Evolutionary conservation across 352 stramenopile species (phyloP), one percentile per base, ranked within the genome.

Genomic region (Globisporangium okanoganense): DNA sequence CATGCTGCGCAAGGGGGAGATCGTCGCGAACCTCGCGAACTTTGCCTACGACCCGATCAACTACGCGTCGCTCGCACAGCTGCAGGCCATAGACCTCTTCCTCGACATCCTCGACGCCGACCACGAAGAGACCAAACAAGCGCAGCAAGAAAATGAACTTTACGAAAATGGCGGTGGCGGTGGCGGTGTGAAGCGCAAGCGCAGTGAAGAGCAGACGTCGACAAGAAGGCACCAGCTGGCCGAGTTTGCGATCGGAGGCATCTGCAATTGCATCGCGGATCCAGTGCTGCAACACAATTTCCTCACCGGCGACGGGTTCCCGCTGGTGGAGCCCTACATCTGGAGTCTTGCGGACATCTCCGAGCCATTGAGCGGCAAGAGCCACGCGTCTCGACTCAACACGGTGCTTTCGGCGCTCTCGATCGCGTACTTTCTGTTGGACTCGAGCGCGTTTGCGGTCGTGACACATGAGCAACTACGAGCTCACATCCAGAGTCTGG

Each of bases 1-100:
- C 44, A 40, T 69, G 27, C 56, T 90, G 36, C 77, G 81, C 27
- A 84, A 85, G 54, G 76, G 91, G 58, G 83, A 93, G 71, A 77
- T 92, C 36, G 66, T 90, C 38, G 85, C 85, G 8, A 84, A 95
- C 58, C 61, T 95, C 33, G 83, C 78, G 63, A 95, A 95, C 41
- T 95, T 95, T 43, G 78, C 79, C 20, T 95, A 95, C 67, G 85
- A 93, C 61, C 85, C 85, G 24, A 91, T 95, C 69, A 95, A 95
- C 58, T 95, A 82, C 60, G 69, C 44, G 8, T 74, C 74, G 18
- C 56, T 93, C n/a, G 29, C 55, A 29, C 66, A 71, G 56, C 73
- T 95, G 16, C 72, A 76, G 48, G 64, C 89, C 59, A 79, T 92
- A 62, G 78, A 90, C 44, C 60, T 95, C 33, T 95, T 93, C 57